Evolutionary conservation across 345 rosid genomes (phyloP).

Genomic region (Draba incana): DNA sequence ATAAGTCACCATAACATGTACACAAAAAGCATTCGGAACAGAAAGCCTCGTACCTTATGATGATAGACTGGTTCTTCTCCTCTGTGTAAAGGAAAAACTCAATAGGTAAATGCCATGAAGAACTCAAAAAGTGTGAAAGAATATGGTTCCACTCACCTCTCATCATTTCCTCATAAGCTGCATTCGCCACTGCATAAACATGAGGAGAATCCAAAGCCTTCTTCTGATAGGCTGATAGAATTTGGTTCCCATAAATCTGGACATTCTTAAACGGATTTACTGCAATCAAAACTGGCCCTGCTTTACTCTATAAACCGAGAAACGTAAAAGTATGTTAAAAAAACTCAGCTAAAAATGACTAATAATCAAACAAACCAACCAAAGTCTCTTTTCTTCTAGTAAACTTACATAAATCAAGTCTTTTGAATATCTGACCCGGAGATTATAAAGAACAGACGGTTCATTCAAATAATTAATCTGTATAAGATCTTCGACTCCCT

Average conservation of each 20-base stretch:
- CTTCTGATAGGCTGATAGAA: conserved; percentile 57
- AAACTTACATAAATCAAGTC: conserved; percentile 76
- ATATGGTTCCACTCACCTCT: conserved; percentile 54
- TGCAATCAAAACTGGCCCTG: conserved; percentile 86
- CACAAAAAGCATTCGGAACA: not conserved
- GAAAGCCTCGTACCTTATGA: conserved; percentile 65
- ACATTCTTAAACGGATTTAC: conserved; percentile 80
- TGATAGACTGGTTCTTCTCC: conserved; percentile 78
- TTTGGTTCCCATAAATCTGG: conserved; percentile 59
- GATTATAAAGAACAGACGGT: conserved; percentile 81
- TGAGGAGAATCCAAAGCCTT: conserved; percentile 66
- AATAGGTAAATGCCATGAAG: conserved; percentile 16
- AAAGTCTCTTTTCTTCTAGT: not conserved
- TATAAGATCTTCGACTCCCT: conserved; percentile 73
- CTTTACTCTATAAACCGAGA: conserved; percentile 66
- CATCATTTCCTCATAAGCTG: conserved; percentile 87
- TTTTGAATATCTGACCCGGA: conserved; percentile 60
- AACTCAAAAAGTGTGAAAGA: conserved; percentile 10
- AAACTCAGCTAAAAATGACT: not conserved
- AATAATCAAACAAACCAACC: not conserved
- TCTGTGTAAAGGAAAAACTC: conserved; percentile 47
- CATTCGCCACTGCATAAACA: conserved; percentile 72
- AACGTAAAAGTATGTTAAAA: conserved; percentile 26
- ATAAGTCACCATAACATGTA: conserved; percentile 10
- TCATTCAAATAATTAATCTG: conserved; percentile 91